A percentile compares a stretch with the other conserved stretches of the same genome.
phyloP scores from a whole-genome alignment of 1,139 yeast species.

The Blastobotrys apis region DNA sequence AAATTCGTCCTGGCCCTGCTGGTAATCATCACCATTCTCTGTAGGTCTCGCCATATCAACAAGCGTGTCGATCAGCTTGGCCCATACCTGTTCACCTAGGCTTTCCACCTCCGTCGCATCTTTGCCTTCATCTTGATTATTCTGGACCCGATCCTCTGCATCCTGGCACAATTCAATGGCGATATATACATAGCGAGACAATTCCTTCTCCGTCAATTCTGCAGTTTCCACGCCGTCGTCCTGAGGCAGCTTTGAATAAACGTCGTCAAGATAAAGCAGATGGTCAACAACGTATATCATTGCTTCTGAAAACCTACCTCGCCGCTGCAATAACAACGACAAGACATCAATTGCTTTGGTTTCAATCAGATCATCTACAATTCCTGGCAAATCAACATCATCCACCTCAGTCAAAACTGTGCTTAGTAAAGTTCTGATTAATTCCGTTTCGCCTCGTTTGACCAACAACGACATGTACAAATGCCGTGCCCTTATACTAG shows the following conservation, averaged over 20 bases:
- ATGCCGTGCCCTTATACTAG: slow-evolving; percentile 25
- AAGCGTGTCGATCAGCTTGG: slow-evolving; percentile 28
- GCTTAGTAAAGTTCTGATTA: slow-evolving; percentile 24
- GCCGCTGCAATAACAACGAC: slow-evolving; percentile 28
- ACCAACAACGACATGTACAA: slow-evolving; percentile 29
- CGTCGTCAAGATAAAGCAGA: slow-evolving; percentile 23
- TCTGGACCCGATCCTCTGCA: slow-evolving; percentile 17
- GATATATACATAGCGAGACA: slow-evolving; percentile 24
- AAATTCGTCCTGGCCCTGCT: slow-evolving; percentile 13
- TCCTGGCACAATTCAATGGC: slow-evolving; percentile 29
- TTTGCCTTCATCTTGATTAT: slow-evolving; percentile 10
- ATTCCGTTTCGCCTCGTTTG: slow-evolving; percentile 17
- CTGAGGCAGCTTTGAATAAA: slow-evolving; percentile 14
- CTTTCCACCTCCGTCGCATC: slow-evolving; percentile 9
- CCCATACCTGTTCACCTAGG: slow-evolving; percentile 30
- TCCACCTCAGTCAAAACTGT: slow-evolving; percentile 23
- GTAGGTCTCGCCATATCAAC: slow-evolving; percentile 23
- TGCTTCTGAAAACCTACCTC: slow-evolving; percentile 31
- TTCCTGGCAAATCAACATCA: slow-evolving; percentile 33
- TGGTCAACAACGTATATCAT: slow-evolving; percentile 34
- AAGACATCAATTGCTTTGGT: slow-evolving; percentile 31
- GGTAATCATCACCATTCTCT: slow-evolving; percentile 7
- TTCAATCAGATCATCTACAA: slow-evolving; percentile 31
- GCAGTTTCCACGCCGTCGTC: not conserved
- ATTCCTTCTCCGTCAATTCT: slow-evolving; percentile 14